Base-by-base conservation (phyloP, 1,139 yeast species). In the Nakaseomyces nivariensis region DNA sequence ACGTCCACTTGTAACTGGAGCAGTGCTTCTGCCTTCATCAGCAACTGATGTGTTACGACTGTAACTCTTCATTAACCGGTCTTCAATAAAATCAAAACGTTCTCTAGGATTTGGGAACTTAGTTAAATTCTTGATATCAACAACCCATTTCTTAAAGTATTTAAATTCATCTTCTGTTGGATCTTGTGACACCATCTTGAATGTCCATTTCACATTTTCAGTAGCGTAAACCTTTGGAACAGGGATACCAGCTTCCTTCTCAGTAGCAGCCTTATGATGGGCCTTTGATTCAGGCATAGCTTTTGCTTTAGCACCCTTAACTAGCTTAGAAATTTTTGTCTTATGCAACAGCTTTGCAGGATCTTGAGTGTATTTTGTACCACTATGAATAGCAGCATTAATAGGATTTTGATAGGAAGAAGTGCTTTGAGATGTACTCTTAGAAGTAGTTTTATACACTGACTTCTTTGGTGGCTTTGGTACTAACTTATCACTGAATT, bases 91-190 rank as follows among this genome's bases (percentile, higher is more conserved):
- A 47, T 56, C 58, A 8, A 63, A 58, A 53, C 75, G 63, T 4
- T 71, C 74, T 5, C 52, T 51, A 11, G 69, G 62, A 3, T 59
- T 58, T 45, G 63, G 58, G 51, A 67, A 71, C 8, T 66, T 57
- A 4, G 74, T 67, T 51, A 76, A 59, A 38, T 72, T 72, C 43
- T 69, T 67, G 38, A 76, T 55, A 54, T 75, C 77, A 45, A 67
- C 67, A 8, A 70, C 61, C 81, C 81, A 77, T 58, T 71, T 72
- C 37, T 64, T 63, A 44, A 73, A 68, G 40, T 70, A 69, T 33
- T 62, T 67, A 9, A 57, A 61, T 17, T 67, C 65, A 43, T 55
- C 69, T 51, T 63, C 74, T 51, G 61, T 64, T 49, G 60, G 63
- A 55, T 29, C 54, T 22, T 56, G 53, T 9, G 58, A 46, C 6